These are phyloP conservation scores for Scenedesmus sp. DNA, from an alignment of 163 green algal genomes.

Conservation along the genomic window DNA sequence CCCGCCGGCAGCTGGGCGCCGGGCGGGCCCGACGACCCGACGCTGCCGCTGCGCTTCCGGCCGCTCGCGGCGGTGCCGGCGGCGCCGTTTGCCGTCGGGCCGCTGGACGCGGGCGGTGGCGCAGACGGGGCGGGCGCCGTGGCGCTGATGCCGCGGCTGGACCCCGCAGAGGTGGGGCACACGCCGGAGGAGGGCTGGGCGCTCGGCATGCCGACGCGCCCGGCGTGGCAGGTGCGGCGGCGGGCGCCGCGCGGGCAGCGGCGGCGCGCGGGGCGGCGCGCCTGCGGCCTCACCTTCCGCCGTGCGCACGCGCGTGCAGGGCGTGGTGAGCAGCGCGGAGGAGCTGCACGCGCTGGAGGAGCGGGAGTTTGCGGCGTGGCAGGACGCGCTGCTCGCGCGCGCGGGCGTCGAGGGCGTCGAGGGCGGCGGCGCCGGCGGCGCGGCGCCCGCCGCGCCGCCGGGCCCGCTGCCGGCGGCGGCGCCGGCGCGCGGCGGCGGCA, in stretches of 20 bases:
- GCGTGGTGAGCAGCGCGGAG: slow-evolving; percentile 48
- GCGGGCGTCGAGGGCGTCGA: background rate
- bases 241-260: background rate
- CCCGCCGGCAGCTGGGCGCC: background rate
- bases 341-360: slow-evolving; percentile 68
- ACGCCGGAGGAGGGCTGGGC: slow-evolving; percentile 38
- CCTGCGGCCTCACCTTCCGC: background rate
- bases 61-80: slow-evolving; percentile 14
- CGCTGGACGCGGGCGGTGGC: background rate
- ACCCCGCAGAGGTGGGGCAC: slow-evolving; percentile 54
- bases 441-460: slow-evolving; percentile 9
- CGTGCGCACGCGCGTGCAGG: slow-evolving; percentile 17
- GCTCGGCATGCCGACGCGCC: slow-evolving; percentile 62
- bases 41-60: slow-evolving; percentile 16
- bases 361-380: slow-evolving; percentile 55
- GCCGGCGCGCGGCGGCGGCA: background rate
- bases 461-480: too few species aligned
- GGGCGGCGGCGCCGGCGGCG: background rate
- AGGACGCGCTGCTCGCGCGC: slow-evolving; percentile 1
- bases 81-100: slow-evolving; percentile 7
- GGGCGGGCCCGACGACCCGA: background rate
- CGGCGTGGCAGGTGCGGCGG: slow-evolving; percentile 50
- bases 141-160: slow-evolving; percentile 40
- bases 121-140: background rate
- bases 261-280: background rate